Conservation (phyloP, 1,284 basidiomycete species). For the Moesziomyces aphidis region DNA sequence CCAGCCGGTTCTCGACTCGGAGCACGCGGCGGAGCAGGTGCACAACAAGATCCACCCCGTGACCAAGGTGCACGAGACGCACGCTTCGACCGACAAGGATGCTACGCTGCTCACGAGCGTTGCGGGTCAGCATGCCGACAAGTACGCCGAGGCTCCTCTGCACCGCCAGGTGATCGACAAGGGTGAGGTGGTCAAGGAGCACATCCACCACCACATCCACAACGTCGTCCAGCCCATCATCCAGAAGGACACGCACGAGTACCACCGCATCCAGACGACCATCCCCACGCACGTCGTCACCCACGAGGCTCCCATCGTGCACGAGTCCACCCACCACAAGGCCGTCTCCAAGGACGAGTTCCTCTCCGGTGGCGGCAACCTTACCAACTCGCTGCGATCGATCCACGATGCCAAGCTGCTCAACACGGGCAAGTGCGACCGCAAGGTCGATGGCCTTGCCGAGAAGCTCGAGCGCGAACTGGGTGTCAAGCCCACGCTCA, state of each 20-base stretch:
- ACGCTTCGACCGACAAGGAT: slow-evolving; percentile 67
- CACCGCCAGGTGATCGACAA: slow-evolving; percentile 66
- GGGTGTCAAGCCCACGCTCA: slow-evolving; percentile 24
- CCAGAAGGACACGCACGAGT: slow-evolving; percentile 66
- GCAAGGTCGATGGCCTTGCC: slow-evolving; percentile 58
- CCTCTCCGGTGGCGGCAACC: slow-evolving; percentile 58
- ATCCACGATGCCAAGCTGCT: slow-evolving; percentile 58
- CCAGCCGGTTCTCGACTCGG: slow-evolving; percentile 66
- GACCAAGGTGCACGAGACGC: slow-evolving; percentile 62
- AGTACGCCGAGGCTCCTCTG: slow-evolving; percentile 47
- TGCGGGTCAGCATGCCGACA: slow-evolving; percentile 59
- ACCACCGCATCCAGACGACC: slow-evolving; percentile 65
- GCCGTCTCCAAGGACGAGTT: slow-evolving; percentile 62
- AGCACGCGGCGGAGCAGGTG: slow-evolving; percentile 62
- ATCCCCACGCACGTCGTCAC: slow-evolving; percentile 61
- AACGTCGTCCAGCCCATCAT: slow-evolving; percentile 68
- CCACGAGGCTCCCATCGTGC: slow-evolving; percentile 67
- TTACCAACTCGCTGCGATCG: slow-evolving; percentile 42
- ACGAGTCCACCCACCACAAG: slow-evolving; percentile 63
- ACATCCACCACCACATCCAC: slow-evolving; percentile 67
- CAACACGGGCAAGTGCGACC: slow-evolving; percentile 60
- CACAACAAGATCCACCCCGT: slow-evolving; percentile 58
- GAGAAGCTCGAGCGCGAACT: slow-evolving; percentile 55
- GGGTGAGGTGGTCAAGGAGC: slow-evolving; percentile 65
- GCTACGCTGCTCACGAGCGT: slow-evolving; percentile 62